phyloP scores from a whole-genome alignment of 352 stramenopile genomes.

The Pythium myriotylum region DNA sequence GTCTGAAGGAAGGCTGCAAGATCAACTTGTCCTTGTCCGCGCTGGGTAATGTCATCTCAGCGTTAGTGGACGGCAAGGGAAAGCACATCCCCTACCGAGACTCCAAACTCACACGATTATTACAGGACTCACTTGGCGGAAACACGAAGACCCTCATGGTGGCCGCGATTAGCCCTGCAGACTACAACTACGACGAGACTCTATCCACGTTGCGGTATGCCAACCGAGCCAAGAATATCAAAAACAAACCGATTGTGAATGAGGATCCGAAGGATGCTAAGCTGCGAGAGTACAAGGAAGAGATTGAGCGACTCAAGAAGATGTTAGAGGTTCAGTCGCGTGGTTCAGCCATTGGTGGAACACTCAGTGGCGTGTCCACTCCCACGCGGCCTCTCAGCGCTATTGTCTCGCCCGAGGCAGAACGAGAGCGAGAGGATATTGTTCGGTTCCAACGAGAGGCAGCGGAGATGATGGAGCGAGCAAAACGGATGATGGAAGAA shows the following conservation, averaged over 20 bases:
- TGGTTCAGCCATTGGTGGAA: constrained; percentile 28
- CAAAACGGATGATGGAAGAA: constrained; percentile 80
- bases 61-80: constrained; percentile 82
- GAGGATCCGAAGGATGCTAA: constrained; percentile 94
- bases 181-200: constrained; percentile 96
- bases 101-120: constrained; percentile 90
- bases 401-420: constrained; percentile 10
- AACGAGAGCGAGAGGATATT: constrained; percentile 69
- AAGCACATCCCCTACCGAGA: constrained; percentile 92
- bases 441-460: constrained; percentile 66
- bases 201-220: constrained; percentile 96
- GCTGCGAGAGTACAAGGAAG: constrained; percentile 88
- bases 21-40: constrained; percentile 85
- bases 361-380: constrained; percentile 46
- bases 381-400: constrained; percentile 30
- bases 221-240: constrained; percentile 97
- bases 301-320: constrained; percentile 88
- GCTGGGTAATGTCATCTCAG: constrained; percentile 86
- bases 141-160: constrained; percentile 98
- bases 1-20: constrained; percentile 87
- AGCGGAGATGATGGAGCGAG: constrained; percentile 63
- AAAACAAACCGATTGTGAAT: constrained; percentile 96
- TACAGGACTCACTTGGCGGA: constrained; percentile 93
- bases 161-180: constrained; percentile 92
- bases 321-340: constrained; percentile 72